Evolutionary conservation across 768 basidiomycete genomes (phyloP).

Genomic region (Xanthoconium purpureum): DNA sequence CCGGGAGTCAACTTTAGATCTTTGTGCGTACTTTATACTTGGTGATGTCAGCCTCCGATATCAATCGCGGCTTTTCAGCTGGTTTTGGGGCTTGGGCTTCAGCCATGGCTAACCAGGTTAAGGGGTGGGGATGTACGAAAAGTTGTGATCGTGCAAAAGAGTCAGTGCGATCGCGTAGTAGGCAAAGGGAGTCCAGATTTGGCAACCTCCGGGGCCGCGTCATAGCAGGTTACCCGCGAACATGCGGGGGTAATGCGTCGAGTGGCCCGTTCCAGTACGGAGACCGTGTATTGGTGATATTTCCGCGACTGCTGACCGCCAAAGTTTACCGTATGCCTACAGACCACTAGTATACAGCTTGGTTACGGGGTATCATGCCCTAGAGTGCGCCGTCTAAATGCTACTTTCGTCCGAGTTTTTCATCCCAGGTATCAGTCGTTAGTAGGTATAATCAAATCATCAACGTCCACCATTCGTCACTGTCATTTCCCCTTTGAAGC

Average conservation of each 20-base stretch:
- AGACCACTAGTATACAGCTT: conserved; percentile 27
- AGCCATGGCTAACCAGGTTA: conserved; percentile 45
- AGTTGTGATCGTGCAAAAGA: conserved; percentile 4
- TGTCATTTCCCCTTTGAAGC: conserved; percentile 37
- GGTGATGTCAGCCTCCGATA: conserved; percentile 72
- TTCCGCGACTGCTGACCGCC: neutral
- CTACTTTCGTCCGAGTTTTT: conserved; percentile 9
- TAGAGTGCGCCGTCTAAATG: conserved; percentile 19
- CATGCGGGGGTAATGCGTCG: neutral
- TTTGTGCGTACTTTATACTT: conserved; percentile 72
- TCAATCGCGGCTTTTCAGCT: conserved; percentile 53
- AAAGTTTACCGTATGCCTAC: conserved; percentile 12
- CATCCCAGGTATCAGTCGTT: conserved; percentile 19
- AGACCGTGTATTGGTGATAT: neutral
- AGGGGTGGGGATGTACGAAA: conserved; percentile 1
- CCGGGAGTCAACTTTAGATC: neutral
- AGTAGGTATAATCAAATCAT: conserved; percentile 11
- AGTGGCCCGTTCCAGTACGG: neutral
- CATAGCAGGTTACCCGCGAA: neutral
- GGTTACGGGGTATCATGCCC: conserved; percentile 24
- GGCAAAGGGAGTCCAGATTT: conserved; percentile 22
- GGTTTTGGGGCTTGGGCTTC: conserved; percentile 47
- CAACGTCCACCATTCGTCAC: conserved; percentile 5
- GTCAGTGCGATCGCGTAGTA: neutral
- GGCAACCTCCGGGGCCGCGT: conserved; percentile 12